Conservation (phyloP, 768 basidiomycete genomes). For the Tremella yokohamensis region DNA sequence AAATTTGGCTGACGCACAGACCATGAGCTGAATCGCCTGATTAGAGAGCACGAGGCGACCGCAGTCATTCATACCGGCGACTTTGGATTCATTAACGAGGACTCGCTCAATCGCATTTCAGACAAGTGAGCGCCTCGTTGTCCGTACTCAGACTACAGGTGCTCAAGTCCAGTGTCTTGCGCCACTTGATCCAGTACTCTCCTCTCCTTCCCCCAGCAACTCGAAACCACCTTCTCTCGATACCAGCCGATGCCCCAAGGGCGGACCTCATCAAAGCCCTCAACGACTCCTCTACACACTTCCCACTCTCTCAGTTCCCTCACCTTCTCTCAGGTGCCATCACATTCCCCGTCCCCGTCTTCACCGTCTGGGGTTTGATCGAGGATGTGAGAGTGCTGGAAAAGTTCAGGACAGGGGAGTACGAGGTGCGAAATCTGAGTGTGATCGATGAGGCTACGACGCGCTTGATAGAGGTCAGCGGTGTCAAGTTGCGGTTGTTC, state of each 20-base stretch:
- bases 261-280: slow-evolving; percentile 70
- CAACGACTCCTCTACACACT: slow-evolving; percentile 64
- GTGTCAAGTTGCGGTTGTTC: slow-evolving; percentile 87
- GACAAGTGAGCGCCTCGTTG: slow-evolving; percentile 60
- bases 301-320: slow-evolving; percentile 86
- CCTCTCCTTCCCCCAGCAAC: slow-evolving; percentile 83
- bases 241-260: slow-evolving; percentile 34
- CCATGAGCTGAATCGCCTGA: slow-evolving; percentile 82
- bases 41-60: slow-evolving; percentile 78
- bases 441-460: slow-evolving; percentile 95
- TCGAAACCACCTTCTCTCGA: slow-evolving; percentile 68
- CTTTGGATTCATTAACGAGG: slow-evolving; percentile 92
- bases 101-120: slow-evolving; percentile 80
- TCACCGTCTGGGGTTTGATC: slow-evolving; percentile 94
- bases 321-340: slow-evolving; percentile 83
- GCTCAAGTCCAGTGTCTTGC: slow-evolving; percentile 61
- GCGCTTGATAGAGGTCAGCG: slow-evolving; percentile 82
- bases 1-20: slow-evolving; percentile 52
- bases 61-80: slow-evolving; percentile 97
- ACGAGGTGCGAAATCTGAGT: slow-evolving; percentile 82
- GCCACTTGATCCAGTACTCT: slow-evolving; percentile 94
- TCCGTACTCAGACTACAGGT: not conserved
- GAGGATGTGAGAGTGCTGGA: slow-evolving; percentile 92
- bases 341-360: slow-evolving; percentile 87
- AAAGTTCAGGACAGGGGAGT: slow-evolving; percentile 79